Percentiles rank a stretch among this genome's conserved stretches.
Conservation (phyloP, 495 filamentous ascomycete genomes). For the Podospora comata region DNA sequence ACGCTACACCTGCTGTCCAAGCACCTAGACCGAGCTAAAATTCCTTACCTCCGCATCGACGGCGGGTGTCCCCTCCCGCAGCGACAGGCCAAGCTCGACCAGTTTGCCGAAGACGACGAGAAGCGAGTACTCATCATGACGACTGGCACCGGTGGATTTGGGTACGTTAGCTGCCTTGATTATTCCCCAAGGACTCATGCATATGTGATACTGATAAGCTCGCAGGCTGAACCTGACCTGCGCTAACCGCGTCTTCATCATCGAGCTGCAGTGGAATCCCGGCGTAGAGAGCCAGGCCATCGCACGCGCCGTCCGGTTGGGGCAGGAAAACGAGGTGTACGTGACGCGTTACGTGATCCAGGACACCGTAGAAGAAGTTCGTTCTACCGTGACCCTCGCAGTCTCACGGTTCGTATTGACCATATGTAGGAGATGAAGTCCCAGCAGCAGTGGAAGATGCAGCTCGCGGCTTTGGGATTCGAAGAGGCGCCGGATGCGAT, state of each 20-base stretch:
- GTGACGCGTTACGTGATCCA: background rate
- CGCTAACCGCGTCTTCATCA: conserved; percentile 46
- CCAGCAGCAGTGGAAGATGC: too few species aligned
- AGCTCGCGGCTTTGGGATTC: too few species aligned
- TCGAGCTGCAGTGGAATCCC: conserved; percentile 58
- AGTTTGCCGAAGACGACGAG: conserved; percentile 33
- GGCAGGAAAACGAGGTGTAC: conserved; percentile 29
- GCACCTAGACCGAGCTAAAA: conserved; percentile 20
- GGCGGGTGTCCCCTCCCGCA: conserved; percentile 17
- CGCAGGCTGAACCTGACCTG: conserved; percentile 48
- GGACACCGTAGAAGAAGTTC: background rate
- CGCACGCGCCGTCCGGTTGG: conserved; percentile 45
- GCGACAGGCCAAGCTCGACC: conserved; percentile 34
- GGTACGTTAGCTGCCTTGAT: conserved; percentile 31
- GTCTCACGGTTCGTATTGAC: too few species aligned
- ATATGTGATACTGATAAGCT: background rate
- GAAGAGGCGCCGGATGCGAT: too few species aligned
- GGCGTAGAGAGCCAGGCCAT: conserved; percentile 53
- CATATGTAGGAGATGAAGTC: too few species aligned
- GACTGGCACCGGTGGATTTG: conserved; percentile 47
- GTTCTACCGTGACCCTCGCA: too few species aligned
- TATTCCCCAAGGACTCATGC: background rate
- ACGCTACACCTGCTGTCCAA: conserved; percentile 39
- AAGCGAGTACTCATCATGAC: conserved; percentile 49
- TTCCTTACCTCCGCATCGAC: conserved; percentile 21